Evolutionary conservation across 371 early-diverging fungal species (phyloP), one percentile per base, ranked within the genome.

Genomic region (Rhizopus microsporus): DNA sequence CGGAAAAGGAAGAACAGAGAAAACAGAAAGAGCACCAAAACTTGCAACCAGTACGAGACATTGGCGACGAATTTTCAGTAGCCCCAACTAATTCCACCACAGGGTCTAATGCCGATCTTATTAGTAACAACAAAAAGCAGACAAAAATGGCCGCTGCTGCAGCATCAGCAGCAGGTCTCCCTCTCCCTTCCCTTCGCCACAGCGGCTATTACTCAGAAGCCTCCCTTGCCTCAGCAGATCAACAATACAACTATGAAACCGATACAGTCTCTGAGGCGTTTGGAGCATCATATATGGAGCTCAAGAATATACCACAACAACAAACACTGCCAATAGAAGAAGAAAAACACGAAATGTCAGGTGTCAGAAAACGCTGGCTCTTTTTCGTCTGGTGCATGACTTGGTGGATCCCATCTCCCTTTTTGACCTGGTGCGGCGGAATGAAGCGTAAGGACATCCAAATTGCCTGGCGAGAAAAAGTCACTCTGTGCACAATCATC

Each of bases 401-500:
- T 1, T 94, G 89, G 88, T 94, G 92, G 89, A 77, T 93, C 10
- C 94, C 93, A 6, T 74, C 80, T 45, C 78, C 70, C 31, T 81
- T 78, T 51, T 62, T 93, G 57, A 51, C 59, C n/a, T 65, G 68
- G 62, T 81, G 87, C 61, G 91, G 89, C 48, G 74, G 82, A 17
- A 92, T 93, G 86, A 81, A 82, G 55, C 85, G 84, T 15, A 72
- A 69, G 29, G 95, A 97, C 69, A 81, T 92, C 40, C 88, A 87
- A 33, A 84, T 93, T 71, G 95, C 97, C 4, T 97, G 97, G 97
- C 84, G 96, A 46, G 97, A 97, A 69, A 95, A 97, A 75, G 78
- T 96, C 5, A 85, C 96, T 0, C 78, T 97, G 31, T 94, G 93
- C 59, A 73, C 91, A 57, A 56, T 96, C 37, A 94, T 97, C 60